phyloP scores from a whole-genome alignment of 1,284 basidiomycete species.

The Ganoderma meredithae region DNA sequence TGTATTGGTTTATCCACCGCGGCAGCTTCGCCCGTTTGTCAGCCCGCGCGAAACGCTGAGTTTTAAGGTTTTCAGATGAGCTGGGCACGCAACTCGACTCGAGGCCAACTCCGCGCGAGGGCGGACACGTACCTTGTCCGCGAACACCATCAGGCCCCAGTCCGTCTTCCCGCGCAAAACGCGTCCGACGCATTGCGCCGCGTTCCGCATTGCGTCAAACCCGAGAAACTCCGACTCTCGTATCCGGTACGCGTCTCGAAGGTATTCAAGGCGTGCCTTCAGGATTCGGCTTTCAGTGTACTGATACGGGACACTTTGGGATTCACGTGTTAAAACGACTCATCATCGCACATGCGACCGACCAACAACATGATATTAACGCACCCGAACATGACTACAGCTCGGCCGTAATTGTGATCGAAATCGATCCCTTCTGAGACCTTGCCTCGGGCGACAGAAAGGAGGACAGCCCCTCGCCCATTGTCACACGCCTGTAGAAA shows the following conservation, averaged over 20 bases:
- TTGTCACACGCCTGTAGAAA: slow-evolving; percentile 91
- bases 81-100: too few relatives aligned
- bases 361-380: slow-evolving; percentile 34
- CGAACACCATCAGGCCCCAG: slow-evolving; percentile 99
- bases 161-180: slow-evolving; percentile 98
- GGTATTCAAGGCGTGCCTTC: slow-evolving; percentile 96
- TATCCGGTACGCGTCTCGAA: slow-evolving; percentile 98
- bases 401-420: slow-evolving; percentile 98
- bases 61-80: slow-evolving; percentile 14
- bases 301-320: slow-evolving; percentile 91
- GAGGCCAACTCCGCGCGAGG: not conserved
- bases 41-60: slow-evolving; percentile 92
- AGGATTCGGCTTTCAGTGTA: slow-evolving; percentile 99
- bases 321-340: slow-evolving; percentile 14
- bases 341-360: not conserved
- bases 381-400: slow-evolving; percentile 99
- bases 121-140: slow-evolving; percentile 78
- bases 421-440: slow-evolving; percentile 99
- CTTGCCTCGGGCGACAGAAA: slow-evolving; percentile 98
- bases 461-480: slow-evolving; percentile 94
- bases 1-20: slow-evolving; percentile 99
- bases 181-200: slow-evolving; percentile 98
- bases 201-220: slow-evolving; percentile 99
- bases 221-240: slow-evolving; percentile 98
- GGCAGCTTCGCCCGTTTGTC: slow-evolving; percentile 98